These are phyloP conservation scores for Sclerospora graminicola DNA, from an alignment of 352 stramenopile species.

Conservation along the genomic window DNA sequence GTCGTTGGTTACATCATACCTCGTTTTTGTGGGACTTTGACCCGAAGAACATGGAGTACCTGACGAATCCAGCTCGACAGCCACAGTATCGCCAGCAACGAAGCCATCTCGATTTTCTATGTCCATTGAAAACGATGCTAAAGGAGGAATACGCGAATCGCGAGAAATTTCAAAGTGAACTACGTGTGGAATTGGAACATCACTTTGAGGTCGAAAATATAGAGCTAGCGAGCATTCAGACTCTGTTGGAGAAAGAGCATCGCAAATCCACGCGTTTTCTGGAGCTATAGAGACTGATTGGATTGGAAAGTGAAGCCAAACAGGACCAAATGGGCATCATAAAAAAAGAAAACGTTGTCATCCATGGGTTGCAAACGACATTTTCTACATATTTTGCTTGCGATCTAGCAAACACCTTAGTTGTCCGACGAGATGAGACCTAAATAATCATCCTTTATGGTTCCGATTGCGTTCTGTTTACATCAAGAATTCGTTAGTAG, in stretches of 20 bases:
- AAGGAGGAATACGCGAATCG: constrained; percentile 24
- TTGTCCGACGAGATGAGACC: constrained; percentile 89
- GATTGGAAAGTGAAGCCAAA: too few relatives aligned
- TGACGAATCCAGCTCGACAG: constrained; percentile 91
- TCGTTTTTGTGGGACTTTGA: constrained; percentile 97
- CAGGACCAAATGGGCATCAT: too few relatives aligned
- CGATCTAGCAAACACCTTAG: constrained; percentile 13
- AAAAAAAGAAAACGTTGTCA: background rate
- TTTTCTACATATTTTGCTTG: background rate
- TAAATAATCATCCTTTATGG: constrained; percentile 98
- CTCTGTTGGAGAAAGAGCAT: constrained; percentile 46
- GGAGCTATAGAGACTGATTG: constrained; percentile 28
- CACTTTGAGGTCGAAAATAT: constrained; percentile 60
- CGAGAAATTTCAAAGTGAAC: constrained; percentile 30
- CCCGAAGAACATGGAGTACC: constrained; percentile 90
- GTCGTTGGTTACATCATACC: constrained; percentile 95
- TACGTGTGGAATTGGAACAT: constrained; percentile 34
- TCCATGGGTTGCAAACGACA: background rate
- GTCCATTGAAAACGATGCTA: constrained; percentile 76
- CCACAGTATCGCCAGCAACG: constrained; percentile 90
- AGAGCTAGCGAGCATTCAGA: constrained; percentile 28
- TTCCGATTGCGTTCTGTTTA: constrained; percentile 90
- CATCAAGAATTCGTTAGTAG: constrained; percentile 6
- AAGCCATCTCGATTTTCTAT: constrained; percentile 90
- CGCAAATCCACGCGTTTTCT: constrained; percentile 59